phyloP scores from a whole-genome alignment of 2,329 filamentous ascomycete genomes.

The Cladobotryum mycophilum region DNA sequence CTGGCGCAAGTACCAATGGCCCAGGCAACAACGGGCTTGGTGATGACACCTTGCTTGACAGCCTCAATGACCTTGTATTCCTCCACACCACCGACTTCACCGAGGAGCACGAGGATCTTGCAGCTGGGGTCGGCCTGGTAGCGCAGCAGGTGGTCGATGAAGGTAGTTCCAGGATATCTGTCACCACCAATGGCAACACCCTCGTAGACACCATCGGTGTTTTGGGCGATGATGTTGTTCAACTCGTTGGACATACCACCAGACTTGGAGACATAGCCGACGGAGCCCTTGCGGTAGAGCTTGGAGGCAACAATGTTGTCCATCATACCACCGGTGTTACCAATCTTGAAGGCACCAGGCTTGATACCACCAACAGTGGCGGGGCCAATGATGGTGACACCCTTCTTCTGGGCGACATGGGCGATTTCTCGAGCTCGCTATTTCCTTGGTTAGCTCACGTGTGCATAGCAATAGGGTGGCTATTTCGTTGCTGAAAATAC shows the following conservation, averaged over 20 bases:
- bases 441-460: not conserved
- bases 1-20: slow-evolving; percentile 98
- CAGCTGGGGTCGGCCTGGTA: slow-evolving; percentile 96
- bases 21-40: slow-evolving; percentile 98
- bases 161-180: slow-evolving; percentile 96
- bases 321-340: slow-evolving; percentile 99
- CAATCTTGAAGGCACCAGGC: slow-evolving; percentile 98
- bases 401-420: slow-evolving; percentile 95
- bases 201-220: slow-evolving; percentile 96
- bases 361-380: slow-evolving; percentile 99
- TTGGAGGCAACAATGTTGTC: slow-evolving; percentile 99
- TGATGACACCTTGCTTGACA: slow-evolving; percentile 89
- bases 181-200: slow-evolving; percentile 99
- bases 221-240: slow-evolving; percentile 98
- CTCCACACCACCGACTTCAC: slow-evolving; percentile 98
- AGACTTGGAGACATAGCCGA: slow-evolving; percentile 99
- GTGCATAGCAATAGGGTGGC: not conserved
- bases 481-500: slow-evolving; percentile 27
- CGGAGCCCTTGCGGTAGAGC: slow-evolving; percentile 98
- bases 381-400: slow-evolving; percentile 96
- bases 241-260: slow-evolving; percentile 99
- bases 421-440: slow-evolving; percentile 96
- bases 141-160: slow-evolving; percentile 96
- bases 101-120: slow-evolving; percentile 93
- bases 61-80: slow-evolving; percentile 99